These are phyloP conservation scores for Trametes hirsuta DNA, from an alignment of 1,284 basidiomycete genomes.

Conservation along the genomic window DNA sequence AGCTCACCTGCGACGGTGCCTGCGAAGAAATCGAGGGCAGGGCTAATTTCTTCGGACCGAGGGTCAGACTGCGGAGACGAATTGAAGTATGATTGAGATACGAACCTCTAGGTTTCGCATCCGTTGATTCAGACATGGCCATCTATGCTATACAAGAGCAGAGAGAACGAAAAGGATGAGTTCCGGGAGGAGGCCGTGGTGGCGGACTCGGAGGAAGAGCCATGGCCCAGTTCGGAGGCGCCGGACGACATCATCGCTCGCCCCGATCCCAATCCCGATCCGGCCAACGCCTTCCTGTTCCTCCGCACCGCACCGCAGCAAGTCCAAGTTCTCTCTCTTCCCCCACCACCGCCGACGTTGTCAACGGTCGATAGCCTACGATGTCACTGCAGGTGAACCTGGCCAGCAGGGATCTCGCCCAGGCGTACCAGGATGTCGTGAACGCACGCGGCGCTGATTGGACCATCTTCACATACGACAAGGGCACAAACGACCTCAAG, in stretches of 20 bases:
- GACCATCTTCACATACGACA: slow-evolving; percentile 87
- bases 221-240: slow-evolving; percentile 8
- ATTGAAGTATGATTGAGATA: too few species aligned
- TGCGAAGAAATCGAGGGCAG: slow-evolving; percentile 69
- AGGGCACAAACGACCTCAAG: slow-evolving; percentile 87
- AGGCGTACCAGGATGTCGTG: slow-evolving; percentile 83
- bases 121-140: slow-evolving; percentile 3
- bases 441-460: slow-evolving; percentile 81
- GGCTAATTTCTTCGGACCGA: slow-evolving; percentile 38
- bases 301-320: neutral
- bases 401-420: slow-evolving; percentile 69
- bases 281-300: neutral
- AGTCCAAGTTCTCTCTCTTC: neutral
- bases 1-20: slow-evolving; percentile 66
- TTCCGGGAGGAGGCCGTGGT: neutral
- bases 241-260: slow-evolving; percentile 15
- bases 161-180: neutral
- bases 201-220: neutral
- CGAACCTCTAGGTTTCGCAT: slow-evolving; percentile 8
- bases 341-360: neutral
- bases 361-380: neutral
- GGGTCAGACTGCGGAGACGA: neutral
- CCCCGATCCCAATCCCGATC: neutral
- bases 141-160: neutral
- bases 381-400: slow-evolving; percentile 83